Evolutionary conservation across 2,329 filamentous ascomycete genomes (phyloP).

Genomic region (Aspergillus terreus): DNA sequence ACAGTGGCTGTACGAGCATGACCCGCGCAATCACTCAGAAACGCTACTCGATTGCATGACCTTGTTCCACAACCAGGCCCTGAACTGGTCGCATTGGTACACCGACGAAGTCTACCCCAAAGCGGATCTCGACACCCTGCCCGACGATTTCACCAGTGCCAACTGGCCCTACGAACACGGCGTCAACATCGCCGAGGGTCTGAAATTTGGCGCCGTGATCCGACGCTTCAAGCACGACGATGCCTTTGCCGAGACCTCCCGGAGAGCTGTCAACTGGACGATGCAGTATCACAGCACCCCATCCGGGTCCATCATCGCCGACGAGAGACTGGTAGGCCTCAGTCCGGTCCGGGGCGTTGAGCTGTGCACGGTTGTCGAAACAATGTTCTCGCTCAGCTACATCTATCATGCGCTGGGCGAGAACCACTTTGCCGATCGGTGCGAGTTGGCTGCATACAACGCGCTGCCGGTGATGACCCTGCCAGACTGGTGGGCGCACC

Average conservation of each 20-base stretch:
- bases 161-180: slow-evolving; percentile 43
- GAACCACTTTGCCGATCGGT: slow-evolving; percentile 48
- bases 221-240: slow-evolving; percentile 46
- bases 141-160: slow-evolving; percentile 8
- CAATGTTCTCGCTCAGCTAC: slow-evolving; percentile 50
- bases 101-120: slow-evolving; percentile 31
- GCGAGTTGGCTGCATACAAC: slow-evolving; percentile 54
- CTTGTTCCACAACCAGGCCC: slow-evolving; percentile 26
- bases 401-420: slow-evolving; percentile 49
- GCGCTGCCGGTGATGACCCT: slow-evolving; percentile 51
- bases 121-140: slow-evolving; percentile 21
- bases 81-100: slow-evolving; percentile 39
- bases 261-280: slow-evolving; percentile 46
- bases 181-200: slow-evolving; percentile 41
- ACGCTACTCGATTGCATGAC: slow-evolving; percentile 40
- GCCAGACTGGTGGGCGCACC: slow-evolving; percentile 54
- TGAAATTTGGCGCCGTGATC: slow-evolving; percentile 46
- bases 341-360: slow-evolving; percentile 46
- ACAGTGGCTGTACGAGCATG: slow-evolving; percentile 48
- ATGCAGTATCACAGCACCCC: slow-evolving; percentile 47
- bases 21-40: slow-evolving; percentile 35
- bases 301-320: slow-evolving; percentile 48
- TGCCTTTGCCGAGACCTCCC: slow-evolving; percentile 37
- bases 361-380: slow-evolving; percentile 51
- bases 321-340: slow-evolving; percentile 47